These are phyloP conservation scores for Coemansia sp. DNA, from an alignment of 192 early-diverging fungal species.

Conservation along the genomic window DNA sequence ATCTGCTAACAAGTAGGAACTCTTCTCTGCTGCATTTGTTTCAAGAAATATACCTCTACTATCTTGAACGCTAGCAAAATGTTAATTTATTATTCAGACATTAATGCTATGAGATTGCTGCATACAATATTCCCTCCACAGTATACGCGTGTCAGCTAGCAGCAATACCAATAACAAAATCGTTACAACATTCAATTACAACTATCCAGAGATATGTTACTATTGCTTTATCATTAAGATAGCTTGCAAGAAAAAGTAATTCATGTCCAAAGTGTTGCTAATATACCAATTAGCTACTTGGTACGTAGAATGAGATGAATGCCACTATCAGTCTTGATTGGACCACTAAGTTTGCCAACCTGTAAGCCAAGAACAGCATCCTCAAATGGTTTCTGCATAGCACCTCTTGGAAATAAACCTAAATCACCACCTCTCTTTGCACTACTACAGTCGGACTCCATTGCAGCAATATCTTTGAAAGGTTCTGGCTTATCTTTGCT, in stretches of 20 bases:
- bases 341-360: constrained; percentile 78
- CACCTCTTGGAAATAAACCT: constrained; percentile 78
- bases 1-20: neutral
- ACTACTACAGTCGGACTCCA: constrained; percentile 88
- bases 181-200: too few relatives aligned
- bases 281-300: constrained; percentile 51
- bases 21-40: neutral
- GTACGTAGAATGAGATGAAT: constrained; percentile 92
- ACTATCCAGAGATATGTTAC: too few relatives aligned
- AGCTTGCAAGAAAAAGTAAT: neutral
- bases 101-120: neutral
- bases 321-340: constrained; percentile 87
- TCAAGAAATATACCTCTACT: neutral
- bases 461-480: constrained; percentile 71
- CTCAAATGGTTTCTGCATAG: constrained; percentile 93
- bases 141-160: too few relatives aligned
- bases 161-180: too few relatives aligned
- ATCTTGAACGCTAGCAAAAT: neutral
- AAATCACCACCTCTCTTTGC: constrained; percentile 88
- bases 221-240: neutral
- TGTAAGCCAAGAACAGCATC: constrained; percentile 79
- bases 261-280: neutral
- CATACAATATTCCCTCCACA: too few relatives aligned
- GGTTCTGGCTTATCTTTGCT: constrained; percentile 52
- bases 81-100: neutral